Evolutionary conservation across 1,139 yeast species (phyloP).

Genomic region (Lodderomyces oxycetoniae): DNA sequence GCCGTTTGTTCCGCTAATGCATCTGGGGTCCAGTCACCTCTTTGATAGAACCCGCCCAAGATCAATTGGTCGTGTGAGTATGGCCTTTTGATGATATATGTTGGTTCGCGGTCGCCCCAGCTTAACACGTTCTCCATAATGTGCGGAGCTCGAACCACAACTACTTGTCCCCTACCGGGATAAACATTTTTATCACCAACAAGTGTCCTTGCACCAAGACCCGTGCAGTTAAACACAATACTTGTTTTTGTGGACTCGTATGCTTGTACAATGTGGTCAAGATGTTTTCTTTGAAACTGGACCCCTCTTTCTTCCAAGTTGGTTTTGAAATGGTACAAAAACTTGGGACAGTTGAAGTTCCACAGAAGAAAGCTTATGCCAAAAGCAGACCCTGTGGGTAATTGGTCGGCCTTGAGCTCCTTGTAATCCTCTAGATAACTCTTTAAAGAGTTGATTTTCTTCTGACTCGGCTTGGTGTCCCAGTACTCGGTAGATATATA

Average conservation of each 20-base stretch:
- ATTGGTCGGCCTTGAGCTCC: conserved; percentile 24
- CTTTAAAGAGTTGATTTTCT: conserved; percentile 41
- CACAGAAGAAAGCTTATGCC: conserved; percentile 56
- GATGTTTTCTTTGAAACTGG: conserved; percentile 35
- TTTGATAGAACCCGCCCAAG: conserved; percentile 65
- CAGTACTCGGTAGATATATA: conserved; percentile 52
- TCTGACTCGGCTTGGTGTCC: conserved; percentile 42
- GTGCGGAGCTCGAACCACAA: conserved; percentile 56
- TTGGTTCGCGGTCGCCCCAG: conserved; percentile 52
- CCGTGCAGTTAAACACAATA: conserved; percentile 64
- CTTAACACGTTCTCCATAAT: conserved; percentile 43
- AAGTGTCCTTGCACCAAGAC: conserved; percentile 54
- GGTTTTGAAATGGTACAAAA: conserved; percentile 40
- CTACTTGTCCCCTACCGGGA: conserved; percentile 70
- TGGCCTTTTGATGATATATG: conserved; percentile 69
- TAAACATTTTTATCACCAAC: conserved; percentile 49
- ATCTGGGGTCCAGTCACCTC: conserved; percentile 53
- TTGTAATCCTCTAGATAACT: conserved; percentile 44
- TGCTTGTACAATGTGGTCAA: conserved; percentile 55
- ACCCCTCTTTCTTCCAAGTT: conserved; percentile 47
- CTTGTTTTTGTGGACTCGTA: conserved; percentile 29
- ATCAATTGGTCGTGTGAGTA: conserved; percentile 55
- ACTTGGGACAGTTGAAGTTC: conserved; percentile 65
- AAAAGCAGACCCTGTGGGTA: conserved; percentile 46
- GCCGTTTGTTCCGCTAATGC: conserved; percentile 51